Evolutionary conservation across 1,284 basidiomycete genomes (phyloP), one percentile per base, ranked within the genome.

Genomic region (Papiliotrema nemorosa): DNA sequence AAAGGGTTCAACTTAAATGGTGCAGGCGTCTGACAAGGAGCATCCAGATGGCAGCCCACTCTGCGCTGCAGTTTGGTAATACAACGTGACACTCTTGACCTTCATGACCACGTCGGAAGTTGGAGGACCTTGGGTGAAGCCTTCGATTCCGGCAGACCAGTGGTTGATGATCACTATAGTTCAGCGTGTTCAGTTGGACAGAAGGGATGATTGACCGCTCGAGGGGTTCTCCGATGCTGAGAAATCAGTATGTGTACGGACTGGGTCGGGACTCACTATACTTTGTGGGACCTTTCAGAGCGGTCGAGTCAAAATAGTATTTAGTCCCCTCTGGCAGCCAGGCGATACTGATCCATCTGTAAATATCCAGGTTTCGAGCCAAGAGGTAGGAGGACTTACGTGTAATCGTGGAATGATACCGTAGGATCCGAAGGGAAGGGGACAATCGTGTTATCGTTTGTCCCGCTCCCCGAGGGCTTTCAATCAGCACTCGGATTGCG

Each of bases 81-180:
- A 33, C 31, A 33, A 33, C 10, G 16, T 16, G 31, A 33, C 16
- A 16, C 31, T 33, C 31, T 33, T 33, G 31, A 33, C 16, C 46
- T 43, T 20, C 24, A 43, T 20, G 36, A 45, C 33, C 13, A 45
- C 44, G 24, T 45, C 44, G n/a, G 20, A 20, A 4, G 43, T 44
- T 18, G 56, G 56, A 7, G 55, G 55, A 44, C 55, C 55, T 21
- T 47, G 37, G 5, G 55, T 50, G 40, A 49, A 57, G 10, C 43
- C 49, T 10, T 39, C 37, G 34, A 47, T 42, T 9, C 27, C 55
- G 25, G 50, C 51, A 6, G 49, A 31, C 55, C 55, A 57, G 43
- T 53, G 38, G 24, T 57, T 57, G 24, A 54, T 33, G 24, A 50
- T 38, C 13, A 57, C 18, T 3, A 36, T 49, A 46, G 21, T 54